Evolutionary conservation across 164 flowering plant genomes (phyloP), one percentile per base, ranked within the genome.

Genomic region (Stephania cephalantha): DNA sequence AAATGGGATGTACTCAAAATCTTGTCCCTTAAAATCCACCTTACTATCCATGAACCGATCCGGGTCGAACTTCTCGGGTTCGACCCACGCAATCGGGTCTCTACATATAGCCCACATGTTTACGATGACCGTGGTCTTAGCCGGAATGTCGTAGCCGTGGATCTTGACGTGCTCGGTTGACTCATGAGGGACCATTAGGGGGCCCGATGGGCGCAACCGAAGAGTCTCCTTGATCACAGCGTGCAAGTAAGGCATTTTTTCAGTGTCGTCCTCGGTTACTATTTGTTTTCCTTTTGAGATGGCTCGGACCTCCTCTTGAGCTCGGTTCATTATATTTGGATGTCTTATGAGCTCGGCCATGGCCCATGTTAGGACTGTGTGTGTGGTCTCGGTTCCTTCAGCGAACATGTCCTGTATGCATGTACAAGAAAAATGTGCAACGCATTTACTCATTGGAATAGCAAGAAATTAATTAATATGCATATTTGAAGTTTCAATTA

Each of bases 71-170:
- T 8, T 31, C 8, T 84, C 85, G 1, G 90, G 88, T 45, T 87
- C 74, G 53, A 82, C 81, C 89, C 92, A 89, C 0, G 74, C 46
- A 58, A 52, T 73, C 29, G 86, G 81, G 77, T 87, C 85, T 74
- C 88, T 84, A 72, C 88, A 88, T 9, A 87, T 79, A 9, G 88
- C 86, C 87, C 85, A 85, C 6, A 79, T 88, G 76, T 87, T 88
- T 18, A 86, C 78, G 46, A 85, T 76, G 35, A 89, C 11, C 58
- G 85, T 75, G 25, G 92, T 83, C 35, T 79, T 80, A 8, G 86
- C 85, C 12, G 88, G 88, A 73, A 87, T 82, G n/a, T 78, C 75
- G 50, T 82, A 86, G 30, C 89, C 89, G 5, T 78, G 79, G 15
- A 89, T 80, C 6, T 70, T 85, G 6, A 78, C 72, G 17, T 81